Percentiles rank a stretch among this genome's conserved stretches.
Evolutionary conservation across 495 filamentous ascomycete species (phyloP).

Genomic region (Acidiella bohemica): DNA sequence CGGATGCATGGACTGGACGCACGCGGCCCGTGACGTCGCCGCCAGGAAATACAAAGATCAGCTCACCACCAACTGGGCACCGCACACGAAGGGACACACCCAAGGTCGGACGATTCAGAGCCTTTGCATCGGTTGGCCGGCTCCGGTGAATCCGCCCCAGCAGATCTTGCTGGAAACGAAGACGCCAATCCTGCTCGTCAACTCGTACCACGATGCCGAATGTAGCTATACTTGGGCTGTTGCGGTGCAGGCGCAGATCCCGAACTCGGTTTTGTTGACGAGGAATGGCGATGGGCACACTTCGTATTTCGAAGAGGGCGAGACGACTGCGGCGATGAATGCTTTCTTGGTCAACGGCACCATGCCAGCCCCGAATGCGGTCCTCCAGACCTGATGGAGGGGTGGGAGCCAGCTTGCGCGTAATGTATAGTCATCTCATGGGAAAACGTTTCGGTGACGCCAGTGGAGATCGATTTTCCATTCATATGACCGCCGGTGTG

Average conservation of each 20-base stretch:
- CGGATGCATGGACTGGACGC: neutral
- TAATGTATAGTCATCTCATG: no score
- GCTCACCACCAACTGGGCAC: neutral
- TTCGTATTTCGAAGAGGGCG: neutral
- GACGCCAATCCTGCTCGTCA: neutral
- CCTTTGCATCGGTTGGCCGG: neutral
- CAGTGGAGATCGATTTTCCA: no score
- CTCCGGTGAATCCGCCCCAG: neutral
- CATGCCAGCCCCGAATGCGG: neutral
- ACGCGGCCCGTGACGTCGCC: neutral
- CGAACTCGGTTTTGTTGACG: neutral
- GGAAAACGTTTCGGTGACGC: no score
- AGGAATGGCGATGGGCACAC: neutral
- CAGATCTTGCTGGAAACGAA: neutral
- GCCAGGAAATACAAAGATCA: neutral
- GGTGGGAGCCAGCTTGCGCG: no score
- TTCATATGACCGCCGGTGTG: no score
- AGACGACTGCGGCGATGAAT: neutral
- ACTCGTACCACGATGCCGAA: neutral
- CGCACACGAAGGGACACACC: neutral
- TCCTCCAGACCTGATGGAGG: neutral
- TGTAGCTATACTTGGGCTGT: constrained; percentile 2
- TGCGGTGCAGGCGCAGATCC: neutral
- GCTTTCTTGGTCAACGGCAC: neutral
- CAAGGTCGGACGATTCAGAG: neutral